A percentile compares a stretch with the other conserved stretches of the same genome.
These are phyloP conservation scores for Alternaria postmessia DNA, from an alignment of 2,329 filamentous ascomycete species.

Conservation along the genomic window DNA sequence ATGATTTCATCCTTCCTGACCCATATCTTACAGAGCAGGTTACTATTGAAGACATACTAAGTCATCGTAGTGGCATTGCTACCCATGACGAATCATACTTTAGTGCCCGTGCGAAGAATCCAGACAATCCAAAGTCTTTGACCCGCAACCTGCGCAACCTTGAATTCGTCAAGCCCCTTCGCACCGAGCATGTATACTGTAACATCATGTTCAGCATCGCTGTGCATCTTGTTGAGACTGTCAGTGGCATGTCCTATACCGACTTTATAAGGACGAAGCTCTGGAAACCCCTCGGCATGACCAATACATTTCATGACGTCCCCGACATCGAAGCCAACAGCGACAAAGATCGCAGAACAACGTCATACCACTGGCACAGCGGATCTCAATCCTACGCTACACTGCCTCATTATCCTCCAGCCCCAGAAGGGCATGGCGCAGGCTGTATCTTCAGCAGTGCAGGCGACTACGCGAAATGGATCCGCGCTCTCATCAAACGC, in stretches of 20 bases:
- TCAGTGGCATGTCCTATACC: conserved; percentile 42
- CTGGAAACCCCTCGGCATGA: not conserved
- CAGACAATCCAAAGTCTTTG: conserved; percentile 15
- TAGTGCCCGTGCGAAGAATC: not conserved
- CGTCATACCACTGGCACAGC: not conserved
- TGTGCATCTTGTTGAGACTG: conserved; percentile 56
- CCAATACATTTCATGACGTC: not conserved
- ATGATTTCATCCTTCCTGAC: not conserved
- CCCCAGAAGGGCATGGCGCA: conserved; percentile 32
- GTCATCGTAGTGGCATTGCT: not conserved
- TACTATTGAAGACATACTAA: not conserved
- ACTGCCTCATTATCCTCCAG: conserved; percentile 9
- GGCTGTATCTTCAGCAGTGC: conserved; percentile 32
- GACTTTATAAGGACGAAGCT: not conserved
- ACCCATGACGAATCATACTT: not conserved
- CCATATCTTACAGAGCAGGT: not conserved
- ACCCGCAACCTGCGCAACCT: conserved; percentile 53
- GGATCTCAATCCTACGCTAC: not conserved
- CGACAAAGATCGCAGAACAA: not conserved
- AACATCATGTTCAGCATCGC: conserved; percentile 63
- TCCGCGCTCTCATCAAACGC: conserved; percentile 32
- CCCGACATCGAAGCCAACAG: not conserved
- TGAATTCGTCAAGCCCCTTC: conserved; percentile 51
- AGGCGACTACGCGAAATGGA: conserved; percentile 33
- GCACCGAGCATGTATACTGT: conserved; percentile 59